Evolutionary conservation across 306 rosid species (phyloP).

Genomic region (Rosa persica): DNA sequence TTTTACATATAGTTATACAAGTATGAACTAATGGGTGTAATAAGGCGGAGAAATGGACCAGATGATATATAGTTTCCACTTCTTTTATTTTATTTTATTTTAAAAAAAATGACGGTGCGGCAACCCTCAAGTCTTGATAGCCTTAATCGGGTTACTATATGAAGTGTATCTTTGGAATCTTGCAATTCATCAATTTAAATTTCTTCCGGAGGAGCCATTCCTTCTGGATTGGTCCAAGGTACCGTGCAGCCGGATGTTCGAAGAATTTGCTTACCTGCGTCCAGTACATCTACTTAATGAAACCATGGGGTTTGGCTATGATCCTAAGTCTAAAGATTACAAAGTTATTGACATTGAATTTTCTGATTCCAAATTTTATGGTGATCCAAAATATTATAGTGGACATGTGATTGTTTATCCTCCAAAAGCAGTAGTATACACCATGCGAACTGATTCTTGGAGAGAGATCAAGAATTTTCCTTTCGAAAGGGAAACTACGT

Average conservation of each 20-base stretch:
- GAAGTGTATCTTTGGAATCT: constrained; percentile 1
- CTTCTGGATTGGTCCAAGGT: neutral
- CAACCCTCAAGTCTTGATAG: too few species aligned
- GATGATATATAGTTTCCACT: too few species aligned
- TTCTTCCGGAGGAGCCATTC: neutral
- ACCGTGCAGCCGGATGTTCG: neutral
- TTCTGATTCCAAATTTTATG: neutral
- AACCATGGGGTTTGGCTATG: constrained; percentile 6
- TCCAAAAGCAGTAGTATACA: neutral
- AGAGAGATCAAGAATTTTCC: neutral
- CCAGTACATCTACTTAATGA: fast-evolving
- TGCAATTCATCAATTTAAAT: neutral
- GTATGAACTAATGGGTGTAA: too few species aligned
- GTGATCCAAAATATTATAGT: neutral
- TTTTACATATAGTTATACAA: too few species aligned
- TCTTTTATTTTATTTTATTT: too few species aligned
- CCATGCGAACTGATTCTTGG: constrained; percentile 3
- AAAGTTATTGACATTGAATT: neutral
- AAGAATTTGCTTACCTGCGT: neutral
- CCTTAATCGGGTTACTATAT: too few species aligned
- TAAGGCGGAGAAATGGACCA: too few species aligned
- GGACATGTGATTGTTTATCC: neutral
- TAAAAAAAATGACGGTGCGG: too few species aligned
- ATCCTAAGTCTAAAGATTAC: neutral
- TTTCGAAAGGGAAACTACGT: neutral